These are phyloP conservation scores for Gamarada debralockiae DNA, from an alignment of 495 filamentous ascomycete species.

Conservation along the genomic window DNA sequence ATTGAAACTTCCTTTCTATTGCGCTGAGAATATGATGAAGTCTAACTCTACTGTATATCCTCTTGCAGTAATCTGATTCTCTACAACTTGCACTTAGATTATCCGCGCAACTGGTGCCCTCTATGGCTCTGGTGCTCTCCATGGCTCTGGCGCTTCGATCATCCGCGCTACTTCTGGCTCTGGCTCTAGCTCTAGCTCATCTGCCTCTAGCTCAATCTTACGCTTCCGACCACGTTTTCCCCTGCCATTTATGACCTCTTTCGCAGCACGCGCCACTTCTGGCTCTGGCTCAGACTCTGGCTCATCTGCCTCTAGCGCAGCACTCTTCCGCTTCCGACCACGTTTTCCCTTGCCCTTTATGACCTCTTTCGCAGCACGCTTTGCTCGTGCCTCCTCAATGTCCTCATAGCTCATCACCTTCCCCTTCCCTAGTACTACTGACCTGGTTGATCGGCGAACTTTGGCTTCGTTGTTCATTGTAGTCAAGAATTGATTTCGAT, in stretches of 20 bases:
- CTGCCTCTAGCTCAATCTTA: slow-evolving; percentile 14
- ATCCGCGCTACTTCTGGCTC: no score
- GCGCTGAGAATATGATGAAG: no score
- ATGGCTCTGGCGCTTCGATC: no score
- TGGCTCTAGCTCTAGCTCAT: no score
- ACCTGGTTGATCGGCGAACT: slow-evolving; percentile 25
- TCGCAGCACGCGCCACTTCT: no score
- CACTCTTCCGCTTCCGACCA: slow-evolving; percentile 25
- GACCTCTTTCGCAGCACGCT: slow-evolving; percentile 19
- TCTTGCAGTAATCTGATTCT: no score
- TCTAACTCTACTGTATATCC: no score
- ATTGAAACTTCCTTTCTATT: no score
- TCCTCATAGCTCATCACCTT: slow-evolving; percentile 19
- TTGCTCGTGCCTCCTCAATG: slow-evolving; percentile 8
- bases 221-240: slow-evolving; percentile 25
- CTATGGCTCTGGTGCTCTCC: no score
- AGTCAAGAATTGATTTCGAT: slow-evolving; percentile 27
- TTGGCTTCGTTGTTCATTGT: slow-evolving; percentile 22
- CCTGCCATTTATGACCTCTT: neutral
- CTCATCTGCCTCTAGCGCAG: slow-evolving; percentile 4
- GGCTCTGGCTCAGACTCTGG: no score
- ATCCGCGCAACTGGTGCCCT: no score
- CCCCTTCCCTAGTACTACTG: slow-evolving; percentile 25
- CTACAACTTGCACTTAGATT: no score
- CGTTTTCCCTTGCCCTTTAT: slow-evolving; percentile 13